These are phyloP conservation scores for Stemphylium lycopersici DNA, from an alignment of 2,329 filamentous ascomycete genomes.

Conservation along the genomic window DNA sequence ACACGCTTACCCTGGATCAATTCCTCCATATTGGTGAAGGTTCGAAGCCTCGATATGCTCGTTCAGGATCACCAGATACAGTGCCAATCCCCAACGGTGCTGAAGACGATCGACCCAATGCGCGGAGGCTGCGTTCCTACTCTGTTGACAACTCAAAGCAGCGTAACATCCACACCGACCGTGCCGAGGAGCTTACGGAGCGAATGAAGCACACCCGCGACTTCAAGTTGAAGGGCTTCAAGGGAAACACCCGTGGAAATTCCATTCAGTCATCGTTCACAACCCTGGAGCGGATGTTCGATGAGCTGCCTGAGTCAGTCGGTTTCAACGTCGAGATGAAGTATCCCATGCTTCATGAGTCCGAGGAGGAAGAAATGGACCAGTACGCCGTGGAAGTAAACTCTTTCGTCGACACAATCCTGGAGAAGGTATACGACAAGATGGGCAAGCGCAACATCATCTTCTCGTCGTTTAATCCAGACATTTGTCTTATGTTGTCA, in stretches of 20 bases:
- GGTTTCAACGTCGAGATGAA: slow-evolving; percentile 99
- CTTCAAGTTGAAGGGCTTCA: slow-evolving; percentile 93
- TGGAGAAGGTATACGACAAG: slow-evolving; percentile 87
- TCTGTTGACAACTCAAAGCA: slow-evolving; percentile 61
- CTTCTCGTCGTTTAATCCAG: slow-evolving; percentile 96
- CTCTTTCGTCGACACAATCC: slow-evolving; percentile 91
- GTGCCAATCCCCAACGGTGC: slow-evolving; percentile 14
- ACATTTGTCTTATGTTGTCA: slow-evolving; percentile 89
- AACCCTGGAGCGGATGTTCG: slow-evolving; percentile 91
- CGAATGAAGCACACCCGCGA: slow-evolving; percentile 97
- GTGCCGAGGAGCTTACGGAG: slow-evolving; percentile 68
- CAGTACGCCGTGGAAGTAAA: slow-evolving; percentile 95
- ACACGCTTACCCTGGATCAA: slow-evolving; percentile 92
- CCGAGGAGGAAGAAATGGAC: slow-evolving; percentile 95
- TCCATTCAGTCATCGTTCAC: slow-evolving; percentile 97
- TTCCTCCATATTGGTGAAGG: slow-evolving; percentile 84
- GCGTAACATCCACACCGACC: slow-evolving; percentile 49
- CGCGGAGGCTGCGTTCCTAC: slow-evolving; percentile 60
- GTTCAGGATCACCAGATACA: slow-evolving; percentile 54
- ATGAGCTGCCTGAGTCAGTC: slow-evolving; percentile 77
- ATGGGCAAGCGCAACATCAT: slow-evolving; percentile 86
- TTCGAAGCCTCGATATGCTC: slow-evolving; percentile 54
- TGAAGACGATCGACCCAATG: slow-evolving; percentile 26
- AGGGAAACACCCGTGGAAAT: slow-evolving; percentile 90
- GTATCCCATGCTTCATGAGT: slow-evolving; percentile 97